Evolutionary conservation across 257 asterid species (phyloP).

Genomic region (Phtheirospermum japonicum): DNA sequence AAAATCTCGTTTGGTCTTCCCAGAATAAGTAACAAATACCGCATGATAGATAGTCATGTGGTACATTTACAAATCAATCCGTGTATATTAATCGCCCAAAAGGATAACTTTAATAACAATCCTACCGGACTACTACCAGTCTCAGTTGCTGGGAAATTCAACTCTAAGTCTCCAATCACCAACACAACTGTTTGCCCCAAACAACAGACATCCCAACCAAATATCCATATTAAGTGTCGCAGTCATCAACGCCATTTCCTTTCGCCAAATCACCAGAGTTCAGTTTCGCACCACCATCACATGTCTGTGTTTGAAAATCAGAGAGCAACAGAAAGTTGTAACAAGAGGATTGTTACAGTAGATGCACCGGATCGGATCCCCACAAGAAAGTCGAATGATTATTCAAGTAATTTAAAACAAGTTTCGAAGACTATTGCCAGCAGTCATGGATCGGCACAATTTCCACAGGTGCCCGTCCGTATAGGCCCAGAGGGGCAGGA

Average conservation of each 20-base stretch:
- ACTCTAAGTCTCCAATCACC: constrained; percentile 12
- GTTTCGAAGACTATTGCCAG: constrained; percentile 16
- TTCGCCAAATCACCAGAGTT: constrained; percentile 1
- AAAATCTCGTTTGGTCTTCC: too few species aligned
- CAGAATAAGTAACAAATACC: too few species aligned
- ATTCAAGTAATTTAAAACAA: constrained; percentile 14
- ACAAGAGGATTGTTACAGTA: not conserved
- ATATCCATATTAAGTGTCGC: not conserved
- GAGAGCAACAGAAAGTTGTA: not conserved
- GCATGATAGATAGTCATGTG: too few species aligned
- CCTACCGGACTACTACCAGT: constrained; percentile 1
- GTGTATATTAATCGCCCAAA: not conserved
- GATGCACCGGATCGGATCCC: not conserved
- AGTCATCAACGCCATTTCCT: not conserved
- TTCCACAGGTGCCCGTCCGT: constrained; percentile 18
- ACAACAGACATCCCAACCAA: not conserved
- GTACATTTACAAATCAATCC: too few species aligned
- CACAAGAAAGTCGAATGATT: constrained; percentile 19
- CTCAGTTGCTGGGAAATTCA: constrained; percentile 1
- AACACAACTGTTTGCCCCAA: not conserved
- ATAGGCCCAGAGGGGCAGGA: constrained; percentile 20
- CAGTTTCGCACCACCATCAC: not conserved
- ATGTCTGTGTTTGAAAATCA: not conserved
- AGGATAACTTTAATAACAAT: not conserved
- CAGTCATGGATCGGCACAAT: not conserved